These are phyloP conservation scores for Ceratobasidium sp. DNA, from an alignment of 1,284 basidiomycete genomes.

Conservation along the genomic window DNA sequence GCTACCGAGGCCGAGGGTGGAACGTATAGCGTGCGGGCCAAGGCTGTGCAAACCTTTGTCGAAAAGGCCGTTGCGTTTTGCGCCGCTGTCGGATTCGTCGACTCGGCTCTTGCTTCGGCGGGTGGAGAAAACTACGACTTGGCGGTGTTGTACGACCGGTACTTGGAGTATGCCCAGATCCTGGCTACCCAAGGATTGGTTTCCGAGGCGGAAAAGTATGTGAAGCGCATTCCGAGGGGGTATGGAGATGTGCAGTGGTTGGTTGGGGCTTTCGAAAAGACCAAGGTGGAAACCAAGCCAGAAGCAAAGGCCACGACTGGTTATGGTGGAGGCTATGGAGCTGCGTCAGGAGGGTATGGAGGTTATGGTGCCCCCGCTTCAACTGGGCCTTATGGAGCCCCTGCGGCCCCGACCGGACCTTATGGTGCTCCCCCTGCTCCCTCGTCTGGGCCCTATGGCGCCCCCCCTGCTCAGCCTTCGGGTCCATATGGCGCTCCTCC, in stretches of 20 bases:
- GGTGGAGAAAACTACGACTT: conserved; percentile 81
- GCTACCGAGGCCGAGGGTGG: neutral
- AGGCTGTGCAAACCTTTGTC: conserved; percentile 91
- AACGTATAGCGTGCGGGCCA: conserved; percentile 85
- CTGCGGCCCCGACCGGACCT: too few species aligned
- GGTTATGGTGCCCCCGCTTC: too few species aligned
- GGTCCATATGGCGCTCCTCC: conserved; percentile 22
- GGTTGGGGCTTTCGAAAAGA: conserved; percentile 62
- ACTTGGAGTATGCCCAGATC: conserved; percentile 94
- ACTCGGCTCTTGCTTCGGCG: conserved; percentile 70
- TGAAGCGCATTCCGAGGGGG: conserved; percentile 79
- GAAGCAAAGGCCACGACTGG: too few species aligned
- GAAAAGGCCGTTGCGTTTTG: conserved; percentile 98
- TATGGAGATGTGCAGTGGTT: conserved; percentile 71
- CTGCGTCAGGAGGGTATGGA: too few species aligned
- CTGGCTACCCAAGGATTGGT: conserved; percentile 90
- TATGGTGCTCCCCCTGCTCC: neutral
- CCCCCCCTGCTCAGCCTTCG: neutral
- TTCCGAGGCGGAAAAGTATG: conserved; percentile 80
- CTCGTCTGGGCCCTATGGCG: neutral
- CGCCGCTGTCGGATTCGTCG: conserved; percentile 85
- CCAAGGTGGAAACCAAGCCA: too few species aligned
- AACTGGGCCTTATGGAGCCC: neutral
- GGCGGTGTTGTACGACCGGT: conserved; percentile 86
- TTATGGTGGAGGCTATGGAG: too few species aligned